Percentiles rank a stretch among this genome's conserved stretches.
Conservation (phyloP, 345 rosid genomes). For the Geranium rotundifolium region DNA sequence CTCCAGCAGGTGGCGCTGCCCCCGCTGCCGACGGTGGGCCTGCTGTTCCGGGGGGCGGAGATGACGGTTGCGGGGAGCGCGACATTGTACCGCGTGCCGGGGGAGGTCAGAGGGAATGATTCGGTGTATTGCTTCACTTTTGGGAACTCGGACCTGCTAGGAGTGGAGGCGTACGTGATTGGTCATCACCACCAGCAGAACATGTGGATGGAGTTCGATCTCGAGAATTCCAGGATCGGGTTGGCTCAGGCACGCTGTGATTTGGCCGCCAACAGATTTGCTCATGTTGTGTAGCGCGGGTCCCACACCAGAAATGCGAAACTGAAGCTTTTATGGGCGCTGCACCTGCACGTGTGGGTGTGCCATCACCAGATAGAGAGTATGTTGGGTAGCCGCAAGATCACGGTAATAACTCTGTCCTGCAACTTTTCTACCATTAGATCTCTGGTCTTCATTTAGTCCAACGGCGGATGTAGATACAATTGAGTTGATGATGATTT, state of each 20-base stretch:
- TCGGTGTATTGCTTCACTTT: slow-evolving; percentile 70
- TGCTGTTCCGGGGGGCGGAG: slow-evolving; percentile 74
- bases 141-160: slow-evolving; percentile 81
- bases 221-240: slow-evolving; percentile 66
- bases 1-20: slow-evolving; percentile 19
- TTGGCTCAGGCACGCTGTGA: slow-evolving; percentile 67
- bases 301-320: no score
- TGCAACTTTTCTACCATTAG: no score
- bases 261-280: slow-evolving; percentile 59
- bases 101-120: slow-evolving; percentile 46
- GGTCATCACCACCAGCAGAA: slow-evolving; percentile 95
- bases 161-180: slow-evolving; percentile 76
- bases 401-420: no score
- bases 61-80: slow-evolving; percentile 52
- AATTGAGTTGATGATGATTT: no score
- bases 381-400: no score
- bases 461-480: no score
- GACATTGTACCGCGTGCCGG: slow-evolving; percentile 53
- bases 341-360: no score
- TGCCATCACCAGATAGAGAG: no score
- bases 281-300: slow-evolving; percentile 13
- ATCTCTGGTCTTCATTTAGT: no score
- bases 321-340: no score
- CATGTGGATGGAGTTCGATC: slow-evolving; percentile 89
- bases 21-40: slow-evolving; percentile 46